Evolutionary conservation across 257 asterid species (phyloP), one percentile per base, ranked within the genome.

Genomic region (Paulownia fortunei): DNA sequence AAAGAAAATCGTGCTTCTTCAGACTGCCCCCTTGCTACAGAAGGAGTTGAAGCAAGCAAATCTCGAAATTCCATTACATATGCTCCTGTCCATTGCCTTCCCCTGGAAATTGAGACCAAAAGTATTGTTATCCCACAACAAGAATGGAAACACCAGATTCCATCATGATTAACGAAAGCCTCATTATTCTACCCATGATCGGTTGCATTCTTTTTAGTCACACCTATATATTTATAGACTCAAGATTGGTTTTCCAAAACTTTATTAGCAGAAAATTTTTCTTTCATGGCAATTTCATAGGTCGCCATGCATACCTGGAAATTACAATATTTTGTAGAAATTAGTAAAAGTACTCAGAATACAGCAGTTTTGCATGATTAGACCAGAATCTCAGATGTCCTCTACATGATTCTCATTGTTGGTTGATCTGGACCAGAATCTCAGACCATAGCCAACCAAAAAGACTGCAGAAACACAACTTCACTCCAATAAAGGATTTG

Each of bases 1-100:
- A 95, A 95, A 51, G 99, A 95, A 90, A 93, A 93, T 3, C 98
- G 91, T 10, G 99, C 97, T 84, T 91, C 94, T 73, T 84, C 88
- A 24, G 90, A 60, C 81, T 82, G 86, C 65, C 81, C 71, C 54
- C 55, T 78, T 19, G 73, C 89, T 83, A 85, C 76, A 41, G 86
- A 72, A 2, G 92, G 87, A 77, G 86, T 51, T 73, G 97, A 88
- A 79, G 85, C 78, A 82, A 91, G 78, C 88, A 95, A 80, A 86
- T 93, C 95, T 55, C 81, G 85, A 58, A 95, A 95, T 68, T 93
- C 98, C 81, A 88, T 81, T 52, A 84, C 86, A 76, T 95, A 93
- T 34, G 81, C 89, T 80, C 98, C 99, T 0, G 94, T 91, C 99
- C 99, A 95, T 72, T 87, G 91, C 70, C 96, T 87, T 80, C 94